Conservation (phyloP, 2,329 filamentous ascomycete genomes). For the Colletotrichum sublineola region DNA sequence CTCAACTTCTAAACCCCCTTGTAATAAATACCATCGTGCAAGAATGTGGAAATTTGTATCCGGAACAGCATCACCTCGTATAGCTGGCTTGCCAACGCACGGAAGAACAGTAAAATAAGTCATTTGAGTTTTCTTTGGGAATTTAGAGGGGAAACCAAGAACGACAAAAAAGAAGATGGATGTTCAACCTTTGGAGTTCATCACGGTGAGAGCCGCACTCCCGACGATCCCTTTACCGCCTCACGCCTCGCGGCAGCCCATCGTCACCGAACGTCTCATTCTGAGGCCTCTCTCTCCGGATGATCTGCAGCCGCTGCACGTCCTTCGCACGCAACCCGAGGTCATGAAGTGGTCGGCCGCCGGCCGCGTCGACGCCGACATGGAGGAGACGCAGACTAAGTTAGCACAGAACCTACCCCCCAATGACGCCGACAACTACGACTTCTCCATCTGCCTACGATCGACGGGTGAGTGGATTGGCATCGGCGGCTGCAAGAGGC, state of each 20-base stretch:
- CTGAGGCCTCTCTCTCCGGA: conserved; percentile 63
- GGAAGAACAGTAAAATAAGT: neutral
- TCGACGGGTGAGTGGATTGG: conserved; percentile 66
- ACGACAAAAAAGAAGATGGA: conserved; percentile 15
- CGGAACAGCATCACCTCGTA: neutral
- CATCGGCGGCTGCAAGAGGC: conserved; percentile 61
- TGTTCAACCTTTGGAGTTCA: conserved; percentile 43
- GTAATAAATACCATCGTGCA: neutral
- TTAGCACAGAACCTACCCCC: conserved; percentile 61
- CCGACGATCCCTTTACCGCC: conserved; percentile 59
- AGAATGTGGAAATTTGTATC: neutral
- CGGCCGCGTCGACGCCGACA: conserved; percentile 58
- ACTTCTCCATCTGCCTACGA: conserved; percentile 65
- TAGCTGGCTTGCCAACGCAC: neutral
- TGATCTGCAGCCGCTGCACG: conserved; percentile 65
- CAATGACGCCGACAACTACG: conserved; percentile 65
- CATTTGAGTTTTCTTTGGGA: neutral
- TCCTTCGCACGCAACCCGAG: conserved; percentile 68
- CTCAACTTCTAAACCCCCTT: neutral
- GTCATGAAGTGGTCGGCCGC: conserved; percentile 71
- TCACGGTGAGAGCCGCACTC: conserved; percentile 63
- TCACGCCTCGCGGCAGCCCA: conserved; percentile 53
- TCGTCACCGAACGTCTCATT: conserved; percentile 67
- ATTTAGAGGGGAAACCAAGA: neutral
- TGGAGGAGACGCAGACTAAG: conserved; percentile 58